These are phyloP conservation scores for Clavispora phyllophila DNA, from an alignment of 805 yeast genomes.

Conservation along the genomic window DNA sequence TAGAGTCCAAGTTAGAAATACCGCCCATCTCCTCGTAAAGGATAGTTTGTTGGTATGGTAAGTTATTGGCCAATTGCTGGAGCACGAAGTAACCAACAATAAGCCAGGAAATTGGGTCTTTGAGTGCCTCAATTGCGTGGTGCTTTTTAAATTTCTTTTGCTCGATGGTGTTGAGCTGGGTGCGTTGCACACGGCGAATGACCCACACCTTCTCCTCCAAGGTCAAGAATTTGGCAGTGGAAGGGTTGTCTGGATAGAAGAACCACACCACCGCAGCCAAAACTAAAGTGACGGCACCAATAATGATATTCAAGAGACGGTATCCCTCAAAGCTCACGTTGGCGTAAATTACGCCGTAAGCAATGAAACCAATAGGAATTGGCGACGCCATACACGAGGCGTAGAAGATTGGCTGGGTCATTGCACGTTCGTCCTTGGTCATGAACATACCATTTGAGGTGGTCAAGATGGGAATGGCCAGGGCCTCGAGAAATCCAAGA, in stretches of 20 bases:
- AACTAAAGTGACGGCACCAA: slow-evolving; percentile 49
- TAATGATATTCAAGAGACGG: slow-evolving; percentile 52
- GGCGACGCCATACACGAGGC: slow-evolving; percentile 47
- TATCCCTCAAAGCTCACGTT: slow-evolving; percentile 31
- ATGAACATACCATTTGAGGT: slow-evolving; percentile 48
- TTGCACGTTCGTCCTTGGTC: slow-evolving; percentile 41
- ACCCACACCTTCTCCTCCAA: slow-evolving; percentile 48
- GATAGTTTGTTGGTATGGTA: slow-evolving; percentile 49
- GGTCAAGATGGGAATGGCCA: slow-evolving; percentile 28
- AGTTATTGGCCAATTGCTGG: slow-evolving; percentile 47
- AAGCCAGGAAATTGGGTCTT: slow-evolving; percentile 32
- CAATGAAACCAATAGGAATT: slow-evolving; percentile 49
- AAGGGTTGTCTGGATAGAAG: slow-evolving; percentile 54
- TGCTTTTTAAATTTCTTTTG: slow-evolving; percentile 42
- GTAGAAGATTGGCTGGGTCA: slow-evolving; percentile 51
- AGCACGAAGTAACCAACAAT: slow-evolving; percentile 32
- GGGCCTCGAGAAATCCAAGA: slow-evolving; percentile 38
- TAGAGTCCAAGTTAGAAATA: slow-evolving; percentile 37
- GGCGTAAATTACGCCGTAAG: slow-evolving; percentile 33
- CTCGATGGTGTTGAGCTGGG: slow-evolving; percentile 30
- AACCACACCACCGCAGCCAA: slow-evolving; percentile 18
- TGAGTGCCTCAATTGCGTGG: slow-evolving; percentile 47
- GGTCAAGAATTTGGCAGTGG: slow-evolving; percentile 44
- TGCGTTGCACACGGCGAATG: slow-evolving; percentile 33
- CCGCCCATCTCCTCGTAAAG: slow-evolving; percentile 44